These are phyloP conservation scores for Parascedosporium putredinis DNA, from an alignment of 2,329 filamentous ascomycete species.

Conservation along the genomic window DNA sequence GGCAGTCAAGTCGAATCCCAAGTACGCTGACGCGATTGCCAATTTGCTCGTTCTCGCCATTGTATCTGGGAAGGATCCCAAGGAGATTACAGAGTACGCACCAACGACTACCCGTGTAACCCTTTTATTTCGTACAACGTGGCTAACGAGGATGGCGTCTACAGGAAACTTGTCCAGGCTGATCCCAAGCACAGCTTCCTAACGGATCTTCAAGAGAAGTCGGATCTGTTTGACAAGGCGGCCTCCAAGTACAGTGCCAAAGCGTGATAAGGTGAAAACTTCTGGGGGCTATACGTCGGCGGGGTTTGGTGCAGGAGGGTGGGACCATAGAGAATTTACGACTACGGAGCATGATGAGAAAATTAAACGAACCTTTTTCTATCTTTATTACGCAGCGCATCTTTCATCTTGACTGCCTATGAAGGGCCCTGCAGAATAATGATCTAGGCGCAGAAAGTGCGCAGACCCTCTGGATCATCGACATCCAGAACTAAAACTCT, in stretches of 20 bases:
- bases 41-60: slow-evolving; percentile 74
- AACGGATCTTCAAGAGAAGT: slow-evolving; percentile 72
- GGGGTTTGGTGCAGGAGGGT: not conserved
- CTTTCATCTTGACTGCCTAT: too few relatives aligned
- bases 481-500: too few relatives aligned
- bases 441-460: too few relatives aligned
- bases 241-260: slow-evolving; percentile 80
- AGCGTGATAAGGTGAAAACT: slow-evolving; percentile 32
- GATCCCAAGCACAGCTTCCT: slow-evolving; percentile 63
- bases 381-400: too few relatives aligned
- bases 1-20: slow-evolving; percentile 63
- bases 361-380: too few relatives aligned
- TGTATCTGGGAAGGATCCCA: slow-evolving; percentile 60
- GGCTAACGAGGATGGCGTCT: slow-evolving; percentile 13
- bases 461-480: too few relatives aligned
- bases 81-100: slow-evolving; percentile 52
- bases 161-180: slow-evolving; percentile 43
- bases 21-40: slow-evolving; percentile 65
- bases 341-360: not conserved
- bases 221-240: slow-evolving; percentile 74
- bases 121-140: too few relatives aligned
- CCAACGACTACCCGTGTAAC: not conserved
- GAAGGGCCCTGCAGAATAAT: too few relatives aligned
- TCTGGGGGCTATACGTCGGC: not conserved
- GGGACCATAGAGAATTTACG: not conserved